A percentile compares a stretch with the other conserved stretches of the same genome.
Evolutionary conservation across 75 land plant genomes (phyloP).

Genomic region (Azolla pinnata): DNA sequence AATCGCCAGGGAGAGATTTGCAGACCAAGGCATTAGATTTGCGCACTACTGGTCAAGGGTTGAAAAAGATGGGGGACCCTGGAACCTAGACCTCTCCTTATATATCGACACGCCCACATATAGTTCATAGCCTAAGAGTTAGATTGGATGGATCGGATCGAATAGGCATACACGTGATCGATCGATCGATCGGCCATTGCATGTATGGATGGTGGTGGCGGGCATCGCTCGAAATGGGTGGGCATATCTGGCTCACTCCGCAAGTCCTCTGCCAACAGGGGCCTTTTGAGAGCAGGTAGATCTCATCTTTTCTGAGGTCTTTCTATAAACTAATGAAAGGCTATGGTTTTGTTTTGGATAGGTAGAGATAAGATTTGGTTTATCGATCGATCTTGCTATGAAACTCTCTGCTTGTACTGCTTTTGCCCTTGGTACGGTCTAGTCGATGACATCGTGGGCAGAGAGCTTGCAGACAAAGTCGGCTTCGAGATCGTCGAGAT

Average conservation of each 20-base stretch:
- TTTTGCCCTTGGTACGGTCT: neutral
- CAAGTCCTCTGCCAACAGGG: slow-evolving; percentile 11
- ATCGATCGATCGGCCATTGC: too few relatives aligned
- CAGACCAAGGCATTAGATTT: too few relatives aligned
- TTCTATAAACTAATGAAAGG: neutral
- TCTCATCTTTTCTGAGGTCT: neutral
- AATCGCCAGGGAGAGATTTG: too few relatives aligned
- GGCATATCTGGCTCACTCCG: slow-evolving; percentile 16
- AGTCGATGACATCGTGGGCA: slow-evolving; percentile 40
- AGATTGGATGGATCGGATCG: too few relatives aligned
- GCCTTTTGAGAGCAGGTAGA: slow-evolving; percentile 14
- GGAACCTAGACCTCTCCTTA: too few relatives aligned
- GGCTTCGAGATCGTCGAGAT: slow-evolving; percentile 54
- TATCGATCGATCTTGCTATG: neutral
- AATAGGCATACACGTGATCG: too few relatives aligned
- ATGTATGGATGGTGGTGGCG: too few relatives aligned
- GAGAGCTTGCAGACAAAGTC: slow-evolving; percentile 30
- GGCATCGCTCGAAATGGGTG: too few relatives aligned
- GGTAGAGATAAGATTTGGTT: neutral
- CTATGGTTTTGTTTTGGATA: neutral
- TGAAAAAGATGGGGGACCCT: too few relatives aligned
- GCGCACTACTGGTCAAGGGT: too few relatives aligned
- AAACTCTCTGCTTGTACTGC: neutral
- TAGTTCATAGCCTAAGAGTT: too few relatives aligned
- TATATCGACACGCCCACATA: too few relatives aligned